Percentiles rank a stretch among this genome's conserved stretches.
Conservation (phyloP, 1,139 yeast species). For the Nakaseomyces bracarensis region DNA sequence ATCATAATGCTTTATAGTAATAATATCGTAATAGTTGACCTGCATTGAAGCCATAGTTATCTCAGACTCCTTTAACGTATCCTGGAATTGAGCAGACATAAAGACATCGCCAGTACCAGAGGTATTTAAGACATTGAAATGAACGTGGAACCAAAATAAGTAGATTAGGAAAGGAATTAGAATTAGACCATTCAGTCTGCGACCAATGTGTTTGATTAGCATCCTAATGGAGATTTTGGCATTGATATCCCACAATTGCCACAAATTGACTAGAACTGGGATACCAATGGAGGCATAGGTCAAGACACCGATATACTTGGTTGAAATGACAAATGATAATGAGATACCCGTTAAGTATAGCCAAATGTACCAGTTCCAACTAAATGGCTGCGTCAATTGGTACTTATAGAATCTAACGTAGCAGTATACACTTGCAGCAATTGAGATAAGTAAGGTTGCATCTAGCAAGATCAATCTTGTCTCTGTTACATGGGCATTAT, state of each 20-base stretch:
- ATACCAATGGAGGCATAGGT: constrained; percentile 80
- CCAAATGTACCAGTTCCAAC: constrained; percentile 82
- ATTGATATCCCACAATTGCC: constrained; percentile 71
- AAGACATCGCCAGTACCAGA: constrained; percentile 96
- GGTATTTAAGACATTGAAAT: constrained; percentile 66
- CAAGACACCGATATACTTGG: constrained; percentile 92
- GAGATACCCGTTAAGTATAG: constrained; percentile 72
- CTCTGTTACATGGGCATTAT: constrained; percentile 87
- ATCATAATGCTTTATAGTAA: constrained; percentile 70
- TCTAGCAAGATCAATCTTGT: constrained; percentile 85
- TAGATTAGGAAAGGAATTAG: constrained; percentile 76
- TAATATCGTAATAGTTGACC: constrained; percentile 64
- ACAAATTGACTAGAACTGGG: constrained; percentile 78
- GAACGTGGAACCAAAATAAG: constrained; percentile 89
- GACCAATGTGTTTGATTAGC: constrained; percentile 61
- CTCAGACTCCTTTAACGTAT: constrained; percentile 76
- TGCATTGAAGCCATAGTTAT: constrained; percentile 62
- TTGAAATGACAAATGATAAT: constrained; percentile 82
- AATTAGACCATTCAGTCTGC: constrained; percentile 66
- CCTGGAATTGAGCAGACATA: constrained; percentile 92
- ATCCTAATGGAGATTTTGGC: constrained; percentile 56
- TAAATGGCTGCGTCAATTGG: constrained; percentile 54
- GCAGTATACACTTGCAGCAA: constrained; percentile 68
- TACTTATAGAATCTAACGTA: constrained; percentile 74
- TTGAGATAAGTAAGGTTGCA: constrained; percentile 75